Conservation (phyloP, 805 yeast species). For the Sugiyamaella americana region DNA sequence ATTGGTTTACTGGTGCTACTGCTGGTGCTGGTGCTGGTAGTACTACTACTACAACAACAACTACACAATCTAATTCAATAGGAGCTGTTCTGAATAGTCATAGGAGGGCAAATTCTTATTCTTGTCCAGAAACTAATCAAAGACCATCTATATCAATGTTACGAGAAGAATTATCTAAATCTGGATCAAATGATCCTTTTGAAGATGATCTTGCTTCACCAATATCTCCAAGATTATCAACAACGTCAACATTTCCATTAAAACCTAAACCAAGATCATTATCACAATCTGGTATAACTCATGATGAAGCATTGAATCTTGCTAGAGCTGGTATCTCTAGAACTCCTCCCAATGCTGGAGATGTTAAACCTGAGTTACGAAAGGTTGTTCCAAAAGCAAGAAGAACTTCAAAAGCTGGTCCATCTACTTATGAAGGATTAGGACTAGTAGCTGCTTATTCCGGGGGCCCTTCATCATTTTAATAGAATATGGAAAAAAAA, state of each 20-base stretch:
- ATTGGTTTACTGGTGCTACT: neutral
- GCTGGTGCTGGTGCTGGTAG: neutral
- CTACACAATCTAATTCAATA: neutral
- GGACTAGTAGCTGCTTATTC: slow-evolving; percentile 36
- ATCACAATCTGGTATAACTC: slow-evolving; percentile 25
- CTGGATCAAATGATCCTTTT: neutral
- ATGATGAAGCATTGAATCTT: slow-evolving; percentile 35
- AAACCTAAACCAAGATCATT: slow-evolving; percentile 18
- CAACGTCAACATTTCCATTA: neutral
- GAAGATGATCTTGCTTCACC: neutral
- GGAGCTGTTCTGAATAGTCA: neutral
- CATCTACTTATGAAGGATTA: slow-evolving; percentile 27
- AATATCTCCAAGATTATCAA: neutral
- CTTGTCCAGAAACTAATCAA: neutral
- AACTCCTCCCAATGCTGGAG: neutral
- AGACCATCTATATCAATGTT: neutral
- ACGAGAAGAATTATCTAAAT: neutral
- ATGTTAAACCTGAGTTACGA: neutral
- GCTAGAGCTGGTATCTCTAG: slow-evolving; percentile 26
- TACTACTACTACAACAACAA: neutral
- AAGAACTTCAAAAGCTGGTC: slow-evolving; percentile 9
- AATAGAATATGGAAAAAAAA: no score
- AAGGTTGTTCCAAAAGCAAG: neutral
- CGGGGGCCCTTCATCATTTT: slow-evolving; percentile 29
- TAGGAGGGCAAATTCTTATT: neutral